Base-by-base conservation (phyloP, 2,329 filamentous ascomycete species). In the Talaromyces sp. region DNA sequence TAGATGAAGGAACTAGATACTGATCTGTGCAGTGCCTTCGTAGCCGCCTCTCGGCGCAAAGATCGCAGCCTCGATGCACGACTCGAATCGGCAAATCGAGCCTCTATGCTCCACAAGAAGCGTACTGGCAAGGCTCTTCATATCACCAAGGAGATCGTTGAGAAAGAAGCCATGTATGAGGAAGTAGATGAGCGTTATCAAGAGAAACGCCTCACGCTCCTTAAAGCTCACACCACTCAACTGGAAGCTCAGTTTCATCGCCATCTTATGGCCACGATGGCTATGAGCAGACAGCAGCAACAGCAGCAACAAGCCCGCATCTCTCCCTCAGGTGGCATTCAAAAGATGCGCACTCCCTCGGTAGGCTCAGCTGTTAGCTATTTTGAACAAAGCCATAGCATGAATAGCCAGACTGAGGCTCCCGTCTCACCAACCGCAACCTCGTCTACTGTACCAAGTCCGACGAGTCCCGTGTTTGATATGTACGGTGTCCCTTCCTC, bases 111-210 rank as follows among this genome's bases (percentile, higher is more conserved):
- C 43, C 93, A 97, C 83, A 92, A 93, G 80, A 86, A 89, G 75
- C 88, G 93, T 19, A 97, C 93, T 0, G 94, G 93, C 45, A 90
- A 92, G 70, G 87, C 85, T 2, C 84, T 97, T 66, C 88, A 88
- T 70, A 90, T 97, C 65, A 93, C 90, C 31, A 90, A 93, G 76
- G 86, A 95, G 72, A 93, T 95, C 78, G 93, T 97, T 13, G 82
- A 90, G 70, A 93, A 92, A 68, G 93, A 97, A 75, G 92, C 96
- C 75, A 96, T 97, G 92, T 97, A 97, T 74, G 93, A 97, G 73
- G 93, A 97, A 76, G 91, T 96, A 73, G 93, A 96, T 62, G 91
- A 96, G 70, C 90, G 93, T 64, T 77, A 77, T 58, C 75, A 77
- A 63, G 75, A 77, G 60, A 78, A 78, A 64, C 74, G 76, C 37